Evolutionary conservation across 768 basidiomycete species (phyloP).

Genomic region (Clitopilus hobsonii): DNA sequence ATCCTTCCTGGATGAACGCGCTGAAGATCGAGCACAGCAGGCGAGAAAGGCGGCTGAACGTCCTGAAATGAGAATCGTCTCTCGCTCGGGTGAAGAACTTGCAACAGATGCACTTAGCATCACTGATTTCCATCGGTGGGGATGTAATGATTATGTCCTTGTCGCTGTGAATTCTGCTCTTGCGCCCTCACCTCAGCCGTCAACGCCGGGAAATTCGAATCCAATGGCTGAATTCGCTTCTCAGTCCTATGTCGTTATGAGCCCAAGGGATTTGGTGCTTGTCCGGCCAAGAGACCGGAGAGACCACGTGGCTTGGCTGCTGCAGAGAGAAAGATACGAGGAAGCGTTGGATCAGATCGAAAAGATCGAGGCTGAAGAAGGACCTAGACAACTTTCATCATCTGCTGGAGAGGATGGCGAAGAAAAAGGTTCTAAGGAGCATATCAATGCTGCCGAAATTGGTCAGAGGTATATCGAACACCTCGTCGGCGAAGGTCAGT

Average conservation of each 20-base stretch:
- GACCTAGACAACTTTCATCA: background rate
- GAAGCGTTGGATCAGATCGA: constrained; percentile 86
- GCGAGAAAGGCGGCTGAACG: constrained; percentile 81
- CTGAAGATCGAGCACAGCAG: constrained; percentile 67
- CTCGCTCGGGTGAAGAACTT: constrained; percentile 83
- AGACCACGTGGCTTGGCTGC: constrained; percentile 91
- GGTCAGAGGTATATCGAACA: constrained; percentile 85
- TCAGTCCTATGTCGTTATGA: constrained; percentile 76
- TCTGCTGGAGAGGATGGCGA: constrained; percentile 17
- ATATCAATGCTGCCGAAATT: constrained; percentile 60
- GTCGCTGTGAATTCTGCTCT: constrained; percentile 31
- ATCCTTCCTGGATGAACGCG: constrained; percentile 65
- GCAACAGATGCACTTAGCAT: constrained; percentile 81
- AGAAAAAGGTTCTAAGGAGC: constrained; percentile 19
- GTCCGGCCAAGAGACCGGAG: constrained; percentile 84
- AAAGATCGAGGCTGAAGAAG: constrained; percentile 38
- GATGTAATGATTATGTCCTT: constrained; percentile 88
- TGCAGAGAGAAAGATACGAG: constrained; percentile 81
- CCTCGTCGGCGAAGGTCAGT: constrained; percentile 76
- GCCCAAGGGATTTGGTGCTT: constrained; percentile 81
- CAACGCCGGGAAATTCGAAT: constrained; percentile 3
- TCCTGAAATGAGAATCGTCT: constrained; percentile 93
- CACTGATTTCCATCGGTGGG: constrained; percentile 74
- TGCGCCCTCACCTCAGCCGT: background rate
- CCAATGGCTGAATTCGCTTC: constrained; percentile 21